Evolutionary conservation across 352 stramenopile species (phyloP), one percentile per base, ranked within the genome.

Genomic region (Chrysophaeum taylorii): DNA sequence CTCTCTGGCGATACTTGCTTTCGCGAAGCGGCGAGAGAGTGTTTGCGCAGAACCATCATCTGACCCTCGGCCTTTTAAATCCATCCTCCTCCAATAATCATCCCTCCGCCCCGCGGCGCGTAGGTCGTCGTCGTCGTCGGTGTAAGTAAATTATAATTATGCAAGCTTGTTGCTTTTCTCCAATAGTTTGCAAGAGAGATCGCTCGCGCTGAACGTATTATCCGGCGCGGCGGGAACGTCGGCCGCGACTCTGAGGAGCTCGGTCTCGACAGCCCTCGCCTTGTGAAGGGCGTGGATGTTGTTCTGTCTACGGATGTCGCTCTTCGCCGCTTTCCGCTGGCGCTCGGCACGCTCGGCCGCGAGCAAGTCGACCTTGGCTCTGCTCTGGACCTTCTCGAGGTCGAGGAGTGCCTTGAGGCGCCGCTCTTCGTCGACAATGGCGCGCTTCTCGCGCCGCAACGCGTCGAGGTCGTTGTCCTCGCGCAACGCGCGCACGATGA

Each of bases 371-470:
- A 88, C 80, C 76, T 96, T 96, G 14, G 88, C 81, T 69, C 95
- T 89, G 0, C 84, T 87, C 42, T 93, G 94, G 61, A 86, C 92
- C 78, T 96, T 96, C 68, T 97, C 90, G 0, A 97, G 82, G 70
- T 95, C 89, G 63, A 96, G 76, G 0, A 97, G 77, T 35, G 91
- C 90, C 71, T 94, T 95, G 39, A 97, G 71, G 0, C 91, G 86
- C 64, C 90, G 89, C 78, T 96, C 91, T 75, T 97, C 91, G 66
- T 95, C 86, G 38, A 96, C 88, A 70, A 97, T 97, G 2, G 90
- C 89, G 27, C 90, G 84, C 83, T 97, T 97, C 73, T 97, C 91
- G 31, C 42, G 85, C 0, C 91, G 86, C 43, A 97, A 75, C 33
- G 89, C 76, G 62, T 97, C 91, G 7, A 97, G 75, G 70, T 97